Evolutionary conservation across 306 rosid genomes (phyloP).

Genomic region (Cucurbita pepo): DNA sequence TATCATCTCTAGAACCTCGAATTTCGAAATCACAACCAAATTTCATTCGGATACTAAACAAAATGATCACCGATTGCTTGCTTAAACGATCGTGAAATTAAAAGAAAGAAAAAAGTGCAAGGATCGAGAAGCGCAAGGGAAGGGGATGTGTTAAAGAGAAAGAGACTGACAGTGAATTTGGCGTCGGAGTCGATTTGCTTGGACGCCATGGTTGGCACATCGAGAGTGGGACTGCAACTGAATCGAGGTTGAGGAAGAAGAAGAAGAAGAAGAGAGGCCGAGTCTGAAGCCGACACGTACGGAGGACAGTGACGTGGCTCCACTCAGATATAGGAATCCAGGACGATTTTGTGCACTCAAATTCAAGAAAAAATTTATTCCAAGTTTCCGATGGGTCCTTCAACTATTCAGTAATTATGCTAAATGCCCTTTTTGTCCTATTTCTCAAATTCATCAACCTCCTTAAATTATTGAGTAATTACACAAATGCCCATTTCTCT

Average conservation of each 20-base stretch:
- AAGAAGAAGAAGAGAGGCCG: neutral
- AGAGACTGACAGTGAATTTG: conserved; percentile 36
- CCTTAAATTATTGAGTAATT: too few relatives aligned
- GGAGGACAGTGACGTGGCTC: neutral
- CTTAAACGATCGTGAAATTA: neutral
- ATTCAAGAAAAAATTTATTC: neutral
- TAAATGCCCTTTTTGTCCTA: neutral
- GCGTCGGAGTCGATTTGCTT: conserved; percentile 38
- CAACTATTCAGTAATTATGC: neutral
- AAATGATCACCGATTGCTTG: neutral
- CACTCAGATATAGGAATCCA: neutral
- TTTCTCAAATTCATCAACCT: neutral
- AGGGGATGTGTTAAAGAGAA: neutral
- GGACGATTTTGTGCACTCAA: neutral
- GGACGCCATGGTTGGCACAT: conserved; percentile 33
- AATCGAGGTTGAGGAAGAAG: conserved; percentile 6
- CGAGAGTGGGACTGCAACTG: conserved; percentile 6
- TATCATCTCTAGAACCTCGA: neutral
- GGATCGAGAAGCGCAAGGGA: neutral
- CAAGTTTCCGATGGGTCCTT: neutral
- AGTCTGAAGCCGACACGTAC: conserved; percentile 4
- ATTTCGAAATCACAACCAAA: neutral
- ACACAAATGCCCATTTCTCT: too few relatives aligned
- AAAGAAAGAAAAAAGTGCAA: neutral
- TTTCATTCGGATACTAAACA: neutral